Evolutionary conservation across 2,329 filamentous ascomycete genomes (phyloP), one percentile per base, ranked within the genome.

Genomic region (Podosphaera aphanis): DNA sequence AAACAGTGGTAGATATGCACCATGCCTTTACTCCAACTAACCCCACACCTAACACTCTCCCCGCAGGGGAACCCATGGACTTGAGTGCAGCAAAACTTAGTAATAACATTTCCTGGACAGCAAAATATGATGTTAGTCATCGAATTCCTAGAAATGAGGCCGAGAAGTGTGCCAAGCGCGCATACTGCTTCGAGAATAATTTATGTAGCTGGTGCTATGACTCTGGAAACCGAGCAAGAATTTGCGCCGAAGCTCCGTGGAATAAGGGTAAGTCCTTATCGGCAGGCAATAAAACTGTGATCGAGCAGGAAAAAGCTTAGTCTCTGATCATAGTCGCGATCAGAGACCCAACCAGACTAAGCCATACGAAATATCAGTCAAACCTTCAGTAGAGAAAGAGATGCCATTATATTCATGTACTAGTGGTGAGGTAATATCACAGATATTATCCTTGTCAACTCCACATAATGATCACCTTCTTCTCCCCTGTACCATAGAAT

Each of bases 381-480:
- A 23, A 29, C 15, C 8, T 29, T 29, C 31, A 23, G 18, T 19
- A 31, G 40, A 43, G 27, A 23, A 43, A 6, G 23, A 27, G 13
- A 19, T 8, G 21, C 15, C 18, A 43, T 43, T 23, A 43, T 6
- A 11, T 29, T 29, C 25, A 13, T 11, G 41, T 43, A 43, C 8
- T n/a, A 33, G 21, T 35, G n/a, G 18, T 8, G 25, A 43, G 29
- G n/a, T 10, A 33, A 33, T 19, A 10, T 43, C 20, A 35, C 41
- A 43, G n/a, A 43, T 43, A 33, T 43, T 43, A 27, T 43, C 41
- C 18, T 18, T 33, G 25, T 33, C n/a, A 16, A 43, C 25, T 16
- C 41, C 41, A 35, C 41, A 43, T 18, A 43, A 43, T 18, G 29
- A 43, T 19, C 5, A 43, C 41, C 13, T 31, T 27, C 41, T 43